Base-by-base conservation (phyloP, 805 yeast species). In the Grigorovia jiainica region DNA sequence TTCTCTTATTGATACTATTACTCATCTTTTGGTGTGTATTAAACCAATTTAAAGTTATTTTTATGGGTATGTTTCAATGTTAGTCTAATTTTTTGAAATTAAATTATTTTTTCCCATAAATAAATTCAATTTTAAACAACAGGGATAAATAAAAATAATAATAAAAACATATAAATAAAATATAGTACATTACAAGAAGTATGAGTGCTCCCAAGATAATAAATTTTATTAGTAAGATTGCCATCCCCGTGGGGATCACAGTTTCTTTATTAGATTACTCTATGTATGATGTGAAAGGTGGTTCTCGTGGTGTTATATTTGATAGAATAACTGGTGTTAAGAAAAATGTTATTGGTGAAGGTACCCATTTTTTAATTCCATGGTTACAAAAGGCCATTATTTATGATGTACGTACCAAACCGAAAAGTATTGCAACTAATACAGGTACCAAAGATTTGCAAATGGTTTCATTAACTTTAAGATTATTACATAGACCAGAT, bases 401-500 rank as follows among this genome's bases (percentile, higher is more conserved):
- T 15, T 92, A 75, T 63, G 98, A 92, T 62, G 95, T 92, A 23
- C 76, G 97, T 60, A 89, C 96, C n/a, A 83, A 79, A 58, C 97
- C 98, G 29, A 81, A 92, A 65, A 85, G 83, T 52, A 89, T 92
- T 56, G 79, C 95, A 35, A 82, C 97, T 18, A 85, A 87, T 49
- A 92, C 98, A 1, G 98, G 98, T 30, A 87, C 97, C 19, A 92
- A 90, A 66, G 98, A 92, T 67, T 72, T 92, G 65, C 98, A 92
- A 67, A 90, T 83, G 74, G 98, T 92, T 30, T 80, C 94, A 8
- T 70, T 92, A 60, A 92, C 97, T 3, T 72, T 92, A 58, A 78
- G 98, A 57, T 95, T 92, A 36, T 71, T 92, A 52, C 95, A 87
- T 66, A 76, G 97, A 57, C 98, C 98, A 0, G 95, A 87, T 47